phyloP scores from a whole-genome alignment of 495 filamentous ascomycete species.

The Penicillium cataractarum region DNA sequence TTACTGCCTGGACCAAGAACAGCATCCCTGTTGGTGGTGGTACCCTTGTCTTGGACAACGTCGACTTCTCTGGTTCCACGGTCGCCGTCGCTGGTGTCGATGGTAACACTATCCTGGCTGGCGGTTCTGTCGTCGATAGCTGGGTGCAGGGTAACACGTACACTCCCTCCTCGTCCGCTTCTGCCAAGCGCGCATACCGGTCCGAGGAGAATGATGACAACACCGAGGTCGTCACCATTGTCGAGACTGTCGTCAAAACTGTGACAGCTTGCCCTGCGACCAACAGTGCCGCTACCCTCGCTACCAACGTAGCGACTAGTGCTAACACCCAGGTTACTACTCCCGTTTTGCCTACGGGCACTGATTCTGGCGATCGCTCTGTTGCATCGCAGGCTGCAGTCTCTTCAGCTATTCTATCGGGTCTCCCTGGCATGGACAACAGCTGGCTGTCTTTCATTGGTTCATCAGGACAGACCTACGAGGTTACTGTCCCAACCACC shows the following conservation, averaged over 20 bases:
- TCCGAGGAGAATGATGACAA: constrained; percentile 11
- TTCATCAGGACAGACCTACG: constrained; percentile 1
- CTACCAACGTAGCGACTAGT: constrained; percentile 14
- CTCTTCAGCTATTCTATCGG: not conserved
- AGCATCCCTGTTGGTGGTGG: constrained; percentile 68
- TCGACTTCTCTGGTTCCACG: constrained; percentile 67
- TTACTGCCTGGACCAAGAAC: constrained; percentile 68
- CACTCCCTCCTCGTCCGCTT: constrained; percentile 36
- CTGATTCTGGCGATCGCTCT: constrained; percentile 12
- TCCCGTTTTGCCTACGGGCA: constrained; percentile 12
- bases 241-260: constrained; percentile 34
- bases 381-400: not conserved
- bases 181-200: constrained; percentile 31
- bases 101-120: constrained; percentile 64
- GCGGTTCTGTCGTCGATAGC: constrained; percentile 69
- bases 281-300: constrained; percentile 9
- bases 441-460: constrained; percentile 21
- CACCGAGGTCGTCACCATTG: constrained; percentile 29
- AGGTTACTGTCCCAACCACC: constrained; percentile 14
- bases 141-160: constrained; percentile 80
- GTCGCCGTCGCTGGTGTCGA: constrained; percentile 56
- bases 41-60: constrained; percentile 83
- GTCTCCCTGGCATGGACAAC: constrained; percentile 23
- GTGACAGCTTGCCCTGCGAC: constrained; percentile 21
- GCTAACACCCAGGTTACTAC: constrained; percentile 5